Evolutionary conservation across 805 yeast genomes (phyloP).

Genomic region (Kodamaea restingae): DNA sequence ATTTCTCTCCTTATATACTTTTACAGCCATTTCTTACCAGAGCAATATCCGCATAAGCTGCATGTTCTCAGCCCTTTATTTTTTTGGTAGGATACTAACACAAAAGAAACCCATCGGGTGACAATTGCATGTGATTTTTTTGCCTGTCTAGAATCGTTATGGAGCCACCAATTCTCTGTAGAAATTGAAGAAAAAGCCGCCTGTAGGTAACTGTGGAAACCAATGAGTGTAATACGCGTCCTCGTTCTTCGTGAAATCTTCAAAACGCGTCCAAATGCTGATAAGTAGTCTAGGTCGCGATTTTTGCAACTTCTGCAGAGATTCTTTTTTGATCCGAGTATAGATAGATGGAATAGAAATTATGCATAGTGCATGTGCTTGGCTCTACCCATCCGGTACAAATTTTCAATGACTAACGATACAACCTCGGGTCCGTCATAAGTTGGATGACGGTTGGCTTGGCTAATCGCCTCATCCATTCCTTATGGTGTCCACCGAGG

Average conservation of each 20-base stretch:
- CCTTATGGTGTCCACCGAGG: no score
- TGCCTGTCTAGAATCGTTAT: not conserved
- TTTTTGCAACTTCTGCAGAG: not conserved
- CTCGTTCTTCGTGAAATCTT: no score
- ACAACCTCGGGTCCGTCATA: no score
- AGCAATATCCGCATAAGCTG: not conserved
- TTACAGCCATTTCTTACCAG: not conserved
- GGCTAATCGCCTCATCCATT: no score
- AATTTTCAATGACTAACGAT: not conserved
- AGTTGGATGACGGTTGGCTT: no score
- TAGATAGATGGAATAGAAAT: not conserved
- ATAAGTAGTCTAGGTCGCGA: no score
- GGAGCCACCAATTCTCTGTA: no score
- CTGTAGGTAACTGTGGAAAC: no score
- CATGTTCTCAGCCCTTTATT: not conserved
- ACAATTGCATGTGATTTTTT: constrained; percentile 1
- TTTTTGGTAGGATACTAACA: not conserved
- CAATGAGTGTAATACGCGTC: no score
- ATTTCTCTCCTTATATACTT: constrained; percentile 10
- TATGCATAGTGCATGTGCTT: constrained; percentile 4
- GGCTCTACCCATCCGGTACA: constrained; percentile 1
- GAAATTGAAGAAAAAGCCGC: no score
- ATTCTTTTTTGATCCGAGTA: constrained; percentile 1
- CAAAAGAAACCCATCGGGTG: not conserved
- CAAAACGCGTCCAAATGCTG: no score